phyloP scores from a whole-genome alignment of 129 eudicot species.

The Flaveria bidentis region DNA sequence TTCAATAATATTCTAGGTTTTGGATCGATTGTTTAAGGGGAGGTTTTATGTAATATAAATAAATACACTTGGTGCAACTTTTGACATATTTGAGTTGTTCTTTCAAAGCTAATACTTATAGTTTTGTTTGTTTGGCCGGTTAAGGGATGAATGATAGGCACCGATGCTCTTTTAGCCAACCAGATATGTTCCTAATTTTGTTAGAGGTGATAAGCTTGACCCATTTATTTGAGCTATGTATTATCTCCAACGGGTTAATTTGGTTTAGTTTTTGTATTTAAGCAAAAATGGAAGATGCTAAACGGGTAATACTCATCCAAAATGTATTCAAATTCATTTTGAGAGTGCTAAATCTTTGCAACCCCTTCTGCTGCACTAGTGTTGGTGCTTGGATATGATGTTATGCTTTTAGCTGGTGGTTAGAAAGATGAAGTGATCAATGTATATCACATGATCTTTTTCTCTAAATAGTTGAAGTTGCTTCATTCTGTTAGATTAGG shows the following conservation, averaged over 20 bases:
- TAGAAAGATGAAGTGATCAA: constrained; percentile 22
- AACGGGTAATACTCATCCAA: background rate
- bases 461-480: background rate
- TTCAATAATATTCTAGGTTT: no score
- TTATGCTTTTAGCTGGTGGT: background rate
- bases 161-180: constrained; percentile 92
- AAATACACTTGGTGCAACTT: no score
- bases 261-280: background rate
- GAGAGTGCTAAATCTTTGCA: background rate
- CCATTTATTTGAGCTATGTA: background rate
- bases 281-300: background rate
- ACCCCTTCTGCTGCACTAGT: background rate
- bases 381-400: background rate
- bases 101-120: no score
- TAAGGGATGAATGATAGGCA: constrained; percentile 47
- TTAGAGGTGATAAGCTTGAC: background rate
- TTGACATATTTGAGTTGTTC: no score
- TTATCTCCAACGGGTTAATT: background rate
- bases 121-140: no score
- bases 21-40: no score
- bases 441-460: background rate
- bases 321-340: background rate
- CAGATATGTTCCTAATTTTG: constrained; percentile 50
- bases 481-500: background rate
- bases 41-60: no score